Evolutionary conservation across 1,284 basidiomycete genomes (phyloP).

Genomic region (Moesziomyces globuligerus): DNA sequence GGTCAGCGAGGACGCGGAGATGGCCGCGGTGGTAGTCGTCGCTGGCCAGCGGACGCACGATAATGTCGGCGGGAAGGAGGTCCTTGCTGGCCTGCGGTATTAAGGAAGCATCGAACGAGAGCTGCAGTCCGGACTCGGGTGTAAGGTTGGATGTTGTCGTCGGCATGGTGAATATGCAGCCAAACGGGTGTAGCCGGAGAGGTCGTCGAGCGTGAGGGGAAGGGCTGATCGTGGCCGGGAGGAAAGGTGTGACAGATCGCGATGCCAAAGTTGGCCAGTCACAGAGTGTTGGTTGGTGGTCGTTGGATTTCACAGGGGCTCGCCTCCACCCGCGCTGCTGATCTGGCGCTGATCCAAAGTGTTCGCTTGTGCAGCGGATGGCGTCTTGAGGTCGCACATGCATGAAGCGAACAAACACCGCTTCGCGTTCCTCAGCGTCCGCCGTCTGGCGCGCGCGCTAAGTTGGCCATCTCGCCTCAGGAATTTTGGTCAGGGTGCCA

Average conservation of each 20-base stretch:
- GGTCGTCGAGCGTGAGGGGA: background rate
- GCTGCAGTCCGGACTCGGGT: conserved; percentile 76
- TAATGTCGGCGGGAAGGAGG: conserved; percentile 73
- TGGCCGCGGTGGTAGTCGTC: conserved; percentile 87
- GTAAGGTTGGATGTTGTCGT: conserved; percentile 70
- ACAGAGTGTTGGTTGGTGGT: background rate
- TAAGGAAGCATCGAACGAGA: conserved; percentile 77
- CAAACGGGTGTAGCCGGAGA: background rate
- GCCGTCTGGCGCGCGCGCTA: background rate
- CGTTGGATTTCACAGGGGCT: background rate
- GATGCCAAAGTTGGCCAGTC: no score
- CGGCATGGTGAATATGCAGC: conserved; percentile 36
- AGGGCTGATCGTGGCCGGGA: background rate
- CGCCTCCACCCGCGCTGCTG: background rate
- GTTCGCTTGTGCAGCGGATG: background rate
- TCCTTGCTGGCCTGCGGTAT: conserved; percentile 75
- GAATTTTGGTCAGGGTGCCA: no score
- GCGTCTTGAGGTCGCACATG: background rate
- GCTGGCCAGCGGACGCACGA: conserved; percentile 85
- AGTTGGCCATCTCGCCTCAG: background rate
- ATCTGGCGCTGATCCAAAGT: background rate
- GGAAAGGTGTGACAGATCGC: no score
- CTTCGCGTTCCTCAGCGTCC: background rate
- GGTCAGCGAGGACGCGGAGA: conserved; percentile 81
- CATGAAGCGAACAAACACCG: background rate